Conservation (phyloP, 78 protist species). For the Acrasis kona region DNA sequence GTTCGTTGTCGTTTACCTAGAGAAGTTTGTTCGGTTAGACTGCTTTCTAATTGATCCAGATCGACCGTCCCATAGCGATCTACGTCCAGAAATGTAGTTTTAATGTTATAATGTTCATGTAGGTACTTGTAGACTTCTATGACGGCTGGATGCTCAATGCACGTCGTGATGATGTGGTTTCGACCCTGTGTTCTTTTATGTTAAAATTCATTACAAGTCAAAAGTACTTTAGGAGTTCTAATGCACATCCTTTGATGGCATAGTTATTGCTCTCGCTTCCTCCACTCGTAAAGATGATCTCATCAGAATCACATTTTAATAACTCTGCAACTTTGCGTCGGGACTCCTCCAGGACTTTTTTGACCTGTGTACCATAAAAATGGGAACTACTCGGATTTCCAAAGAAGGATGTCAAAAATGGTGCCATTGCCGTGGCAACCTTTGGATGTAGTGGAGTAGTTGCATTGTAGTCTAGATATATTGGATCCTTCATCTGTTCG, state of each 20-base stretch:
- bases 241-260: conserved; percentile 12
- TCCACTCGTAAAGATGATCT: conserved; percentile 19
- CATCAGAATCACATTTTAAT: neutral
- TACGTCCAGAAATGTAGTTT: conserved; percentile 4
- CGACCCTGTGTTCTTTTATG: neutral
- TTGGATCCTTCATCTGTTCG: too few species aligned
- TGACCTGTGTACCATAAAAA: neutral
- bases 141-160: conserved; percentile 38
- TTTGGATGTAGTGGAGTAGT: conserved; percentile 10
- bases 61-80: neutral
- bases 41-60: conserved; percentile 2
- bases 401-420: neutral
- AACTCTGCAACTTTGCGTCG: conserved; percentile 8
- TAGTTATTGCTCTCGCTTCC: conserved; percentile 46
- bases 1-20: too few species aligned
- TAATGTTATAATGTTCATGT: neutral
- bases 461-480: conserved; percentile 44
- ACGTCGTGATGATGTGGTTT: conserved; percentile 33
- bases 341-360: conserved; percentile 4
- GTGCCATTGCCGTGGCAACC: conserved; percentile 17
- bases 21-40: neutral
- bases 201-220: too few species aligned
- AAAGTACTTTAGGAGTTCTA: neutral
- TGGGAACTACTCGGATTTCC: conserved; percentile 37
- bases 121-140: conserved; percentile 12